Evolutionary conservation across 176 grass and related monocot species (phyloP).

Genomic region (Rhynchospora tenuis): DNA sequence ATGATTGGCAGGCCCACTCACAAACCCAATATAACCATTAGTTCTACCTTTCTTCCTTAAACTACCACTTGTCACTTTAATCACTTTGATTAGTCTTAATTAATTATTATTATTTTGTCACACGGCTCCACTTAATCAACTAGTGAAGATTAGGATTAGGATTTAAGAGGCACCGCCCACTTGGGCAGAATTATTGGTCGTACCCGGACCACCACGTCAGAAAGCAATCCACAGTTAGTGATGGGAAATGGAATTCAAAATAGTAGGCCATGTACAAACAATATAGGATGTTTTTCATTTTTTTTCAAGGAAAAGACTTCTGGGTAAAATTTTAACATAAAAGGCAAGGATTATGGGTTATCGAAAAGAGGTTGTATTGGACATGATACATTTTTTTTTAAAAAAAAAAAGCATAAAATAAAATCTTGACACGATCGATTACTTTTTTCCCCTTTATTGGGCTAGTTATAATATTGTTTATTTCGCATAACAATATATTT

Average conservation of each 20-base stretch:
- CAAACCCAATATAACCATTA: not conserved
- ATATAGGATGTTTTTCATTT: no score
- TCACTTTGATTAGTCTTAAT: not conserved
- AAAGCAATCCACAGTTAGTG: not conserved
- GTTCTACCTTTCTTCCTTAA: not conserved
- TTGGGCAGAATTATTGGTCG: not conserved
- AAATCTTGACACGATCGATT: no score
- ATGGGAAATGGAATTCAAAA: not conserved
- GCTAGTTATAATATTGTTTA: no score
- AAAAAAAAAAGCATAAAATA: no score
- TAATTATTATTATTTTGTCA: not conserved
- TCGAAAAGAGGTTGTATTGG: no score
- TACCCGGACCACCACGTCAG: not conserved
- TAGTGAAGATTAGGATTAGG: not conserved
- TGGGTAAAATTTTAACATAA: no score
- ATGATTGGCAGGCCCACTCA: constrained; percentile 11
- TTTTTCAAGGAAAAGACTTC: no score
- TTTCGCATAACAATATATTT: no score
- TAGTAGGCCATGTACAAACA: no score
- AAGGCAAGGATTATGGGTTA: no score
- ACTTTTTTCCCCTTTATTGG: no score
- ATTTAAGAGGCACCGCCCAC: not conserved
- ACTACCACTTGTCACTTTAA: not conserved
- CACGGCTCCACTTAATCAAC: not conserved
- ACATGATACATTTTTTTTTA: no score